phyloP scores from a whole-genome alignment of 129 eudicot genomes.

The Flaveria bidentis region DNA sequence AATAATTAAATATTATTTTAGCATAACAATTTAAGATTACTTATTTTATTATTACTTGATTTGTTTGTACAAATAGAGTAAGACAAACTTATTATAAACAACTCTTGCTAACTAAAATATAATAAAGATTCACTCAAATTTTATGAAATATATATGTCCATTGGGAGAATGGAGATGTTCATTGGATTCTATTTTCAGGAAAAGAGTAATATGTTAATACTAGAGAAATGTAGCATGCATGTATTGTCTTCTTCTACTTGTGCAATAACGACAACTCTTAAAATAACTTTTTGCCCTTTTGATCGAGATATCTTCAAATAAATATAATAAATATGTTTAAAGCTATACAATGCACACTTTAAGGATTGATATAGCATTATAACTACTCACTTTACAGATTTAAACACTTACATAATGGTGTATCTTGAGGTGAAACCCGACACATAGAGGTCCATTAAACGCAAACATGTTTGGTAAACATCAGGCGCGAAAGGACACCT shows the following conservation, averaged over 20 bases:
- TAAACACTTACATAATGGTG: too few relatives aligned
- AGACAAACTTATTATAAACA: too few relatives aligned
- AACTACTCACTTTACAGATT: too few relatives aligned
- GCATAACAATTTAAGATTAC: too few relatives aligned
- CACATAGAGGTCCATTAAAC: too few relatives aligned
- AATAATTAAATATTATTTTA: background rate
- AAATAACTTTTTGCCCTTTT: background rate
- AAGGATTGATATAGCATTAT: background rate
- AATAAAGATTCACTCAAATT: too few relatives aligned
- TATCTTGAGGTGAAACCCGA: too few relatives aligned
- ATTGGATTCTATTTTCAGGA: slow-evolving; percentile 24
- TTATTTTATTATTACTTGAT: too few relatives aligned
- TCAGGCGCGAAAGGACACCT: too few relatives aligned
- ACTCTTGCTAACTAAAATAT: too few relatives aligned
- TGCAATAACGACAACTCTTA: background rate
- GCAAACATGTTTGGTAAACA: too few relatives aligned
- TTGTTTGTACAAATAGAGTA: too few relatives aligned
- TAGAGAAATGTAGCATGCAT: slow-evolving; percentile 5
- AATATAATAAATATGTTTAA: background rate
- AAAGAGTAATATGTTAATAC: slow-evolving; percentile 5
- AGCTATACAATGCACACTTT: background rate
- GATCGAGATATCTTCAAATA: background rate
- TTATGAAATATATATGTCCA: background rate
- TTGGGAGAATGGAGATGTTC: slow-evolving; percentile 13
- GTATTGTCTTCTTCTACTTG: slow-evolving; percentile 10